phyloP scores from a whole-genome alignment of 352 stramenopile genomes.

The Pythium sp. region DNA sequence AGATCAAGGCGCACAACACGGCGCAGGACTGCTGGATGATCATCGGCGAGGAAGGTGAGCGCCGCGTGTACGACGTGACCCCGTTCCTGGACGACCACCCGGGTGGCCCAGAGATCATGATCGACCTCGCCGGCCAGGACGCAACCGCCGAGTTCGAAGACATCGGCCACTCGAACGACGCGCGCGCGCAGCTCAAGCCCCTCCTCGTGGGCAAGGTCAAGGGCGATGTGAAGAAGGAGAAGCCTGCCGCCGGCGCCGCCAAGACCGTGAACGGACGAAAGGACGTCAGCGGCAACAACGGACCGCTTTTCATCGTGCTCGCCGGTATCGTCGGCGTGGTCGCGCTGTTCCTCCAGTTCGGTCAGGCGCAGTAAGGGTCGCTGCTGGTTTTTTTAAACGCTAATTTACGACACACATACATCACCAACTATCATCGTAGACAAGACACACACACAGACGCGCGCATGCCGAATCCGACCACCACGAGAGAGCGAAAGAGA shows the following conservation, averaged over 20 bases:
- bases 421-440: not conserved
- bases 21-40: constrained; percentile 87
- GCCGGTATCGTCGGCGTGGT: constrained; percentile 42
- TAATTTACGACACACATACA: constrained; percentile 14
- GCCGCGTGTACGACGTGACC: constrained; percentile 97
- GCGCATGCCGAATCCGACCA: not conserved
- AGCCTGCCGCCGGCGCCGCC: constrained; percentile 13
- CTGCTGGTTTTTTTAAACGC: not conserved
- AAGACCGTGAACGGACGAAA: constrained; percentile 45
- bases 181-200: constrained; percentile 90
- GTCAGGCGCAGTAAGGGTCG: constrained; percentile 15
- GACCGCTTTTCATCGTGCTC: constrained; percentile 49
- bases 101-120: constrained; percentile 97
- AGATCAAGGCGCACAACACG: constrained; percentile 88
- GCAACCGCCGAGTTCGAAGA: constrained; percentile 95
- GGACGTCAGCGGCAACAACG: constrained; percentile 61
- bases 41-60: constrained; percentile 59
- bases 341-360: constrained; percentile 67
- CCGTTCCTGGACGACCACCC: constrained; percentile 98
- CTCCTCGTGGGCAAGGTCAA: constrained; percentile 91
- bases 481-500: constrained; percentile 4
- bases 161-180: constrained; percentile 97
- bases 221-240: constrained; percentile 56
- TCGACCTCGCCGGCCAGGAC: constrained; percentile 93
- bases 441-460: not conserved